Conservation (phyloP, 78 protist species). For the Dictyostelium intermedium region DNA sequence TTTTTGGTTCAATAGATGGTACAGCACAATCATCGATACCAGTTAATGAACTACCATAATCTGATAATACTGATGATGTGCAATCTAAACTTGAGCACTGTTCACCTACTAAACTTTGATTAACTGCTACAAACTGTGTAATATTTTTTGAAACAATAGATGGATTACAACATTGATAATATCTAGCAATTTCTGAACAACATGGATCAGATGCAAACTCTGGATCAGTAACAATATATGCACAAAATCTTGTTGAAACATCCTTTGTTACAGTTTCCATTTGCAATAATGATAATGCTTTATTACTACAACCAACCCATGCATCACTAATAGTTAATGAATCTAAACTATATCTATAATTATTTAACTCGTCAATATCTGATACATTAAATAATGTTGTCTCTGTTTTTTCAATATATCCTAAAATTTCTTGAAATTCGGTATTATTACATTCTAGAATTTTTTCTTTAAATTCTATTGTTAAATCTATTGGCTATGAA, state of each 20-base stretch:
- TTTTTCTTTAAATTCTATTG: background rate
- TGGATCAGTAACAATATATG: background rate
- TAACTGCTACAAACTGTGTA: background rate
- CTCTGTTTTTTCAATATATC: background rate
- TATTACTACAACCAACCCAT: slow-evolving; percentile 3
- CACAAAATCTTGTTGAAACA: background rate
- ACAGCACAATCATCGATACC: background rate
- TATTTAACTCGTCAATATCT: slow-evolving; percentile 10
- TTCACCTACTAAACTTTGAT: background rate
- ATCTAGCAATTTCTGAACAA: background rate
- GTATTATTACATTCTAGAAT: background rate
- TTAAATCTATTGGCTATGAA: background rate
- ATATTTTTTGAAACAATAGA: background rate
- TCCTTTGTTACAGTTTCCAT: background rate
- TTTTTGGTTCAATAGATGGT: background rate
- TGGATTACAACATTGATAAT: slow-evolving; percentile 10
- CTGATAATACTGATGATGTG: background rate
- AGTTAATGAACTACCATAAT: background rate
- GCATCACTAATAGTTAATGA: background rate
- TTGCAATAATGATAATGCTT: background rate
- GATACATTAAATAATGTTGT: background rate
- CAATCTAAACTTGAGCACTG: background rate
- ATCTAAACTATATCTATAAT: slow-evolving; percentile 6
- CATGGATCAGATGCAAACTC: background rate
- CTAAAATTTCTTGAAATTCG: background rate